Conservation (phyloP, 805 yeast species). For the Metschnikowia aberdeeniae region DNA sequence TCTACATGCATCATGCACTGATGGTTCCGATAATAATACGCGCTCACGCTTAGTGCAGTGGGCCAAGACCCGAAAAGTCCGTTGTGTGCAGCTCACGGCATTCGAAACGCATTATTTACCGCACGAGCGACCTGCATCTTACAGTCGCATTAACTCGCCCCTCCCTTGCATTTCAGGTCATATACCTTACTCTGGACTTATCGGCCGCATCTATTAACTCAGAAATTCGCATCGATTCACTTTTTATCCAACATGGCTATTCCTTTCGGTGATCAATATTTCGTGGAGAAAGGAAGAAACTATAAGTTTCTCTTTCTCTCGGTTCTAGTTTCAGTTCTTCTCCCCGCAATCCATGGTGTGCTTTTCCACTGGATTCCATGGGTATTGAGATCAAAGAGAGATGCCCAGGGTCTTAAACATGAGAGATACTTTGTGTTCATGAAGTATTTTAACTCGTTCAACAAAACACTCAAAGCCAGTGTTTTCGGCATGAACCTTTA, state of each 20-base stretch:
- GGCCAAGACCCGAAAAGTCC: constrained; percentile 1
- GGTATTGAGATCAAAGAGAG: constrained; percentile 24
- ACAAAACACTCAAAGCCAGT: constrained; percentile 22
- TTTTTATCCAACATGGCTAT: constrained; percentile 19
- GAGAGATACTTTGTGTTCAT: constrained; percentile 25
- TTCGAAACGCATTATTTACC: too few relatives aligned
- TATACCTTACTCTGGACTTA: background rate
- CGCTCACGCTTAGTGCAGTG: background rate
- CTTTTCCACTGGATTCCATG: constrained; percentile 43
- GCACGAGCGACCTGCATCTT: background rate
- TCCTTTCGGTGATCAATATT: constrained; percentile 35
- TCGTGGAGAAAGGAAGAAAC: constrained; percentile 36
- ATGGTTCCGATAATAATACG: constrained; percentile 2
- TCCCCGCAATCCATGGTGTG: constrained; percentile 35
- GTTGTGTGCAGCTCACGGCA: background rate
- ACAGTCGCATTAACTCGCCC: background rate
- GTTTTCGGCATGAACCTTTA: constrained; percentile 20
- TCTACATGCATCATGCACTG: background rate
- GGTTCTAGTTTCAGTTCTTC: constrained; percentile 22
- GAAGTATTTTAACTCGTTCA: constrained; percentile 26
- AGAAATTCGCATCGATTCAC: too few relatives aligned
- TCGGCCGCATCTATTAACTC: background rate
- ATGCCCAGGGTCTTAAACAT: constrained; percentile 11
- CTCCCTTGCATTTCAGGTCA: background rate
- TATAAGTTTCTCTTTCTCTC: constrained; percentile 34